Base-by-base conservation (phyloP, 2,329 filamentous ascomycete species). In the Phialocephala subalpina region DNA sequence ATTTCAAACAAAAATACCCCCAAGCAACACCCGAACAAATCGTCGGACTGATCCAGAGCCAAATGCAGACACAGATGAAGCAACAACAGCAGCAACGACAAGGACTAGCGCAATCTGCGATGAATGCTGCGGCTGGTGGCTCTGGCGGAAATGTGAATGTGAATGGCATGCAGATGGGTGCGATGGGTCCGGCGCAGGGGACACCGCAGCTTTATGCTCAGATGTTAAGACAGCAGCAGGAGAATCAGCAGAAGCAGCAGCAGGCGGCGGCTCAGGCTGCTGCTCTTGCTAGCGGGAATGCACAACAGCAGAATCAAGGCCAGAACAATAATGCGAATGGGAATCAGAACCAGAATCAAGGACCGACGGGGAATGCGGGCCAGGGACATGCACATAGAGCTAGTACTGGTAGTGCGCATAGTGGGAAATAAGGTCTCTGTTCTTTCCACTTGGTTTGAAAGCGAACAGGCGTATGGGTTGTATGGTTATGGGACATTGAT, bases 21-120 rank as follows among this genome's bases (percentile, higher is more conserved):
- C 67, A 69, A 57, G 77, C 85, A 68, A 78, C 83, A 1, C 80
- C 82, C 3, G 85, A 88, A 29, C 84, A 88, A 73, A 79, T 88
- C 11, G 82, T 79, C 63, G 80, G 81, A 47, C 74, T 86, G 68
- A 84, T 86, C 3, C 81, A 1, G 82, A 86, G 42, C 80, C 65
- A 11, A 49, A 75, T 7, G 64, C 65, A 35, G 68, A 69, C 52
- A 58, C 64, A 22, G 63, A 69, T n/a, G 33, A 66, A 33, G 9
- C 29, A 33, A 20, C 59, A 67, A 53, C 67, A 67, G 33, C 66
- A 68, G 36, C 78, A 80, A 66, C 79, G 80, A 68, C 81, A 83
- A 68, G 81, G 78, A 60, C 64, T 74, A n/a, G 82, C 81, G n/a
- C 82, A 84, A 71, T 82, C 80, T 47, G 82, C 83, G 2, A 81